Evolutionary conservation across 768 basidiomycete species (phyloP).

Genomic region (Mrakia blollopis): DNA sequence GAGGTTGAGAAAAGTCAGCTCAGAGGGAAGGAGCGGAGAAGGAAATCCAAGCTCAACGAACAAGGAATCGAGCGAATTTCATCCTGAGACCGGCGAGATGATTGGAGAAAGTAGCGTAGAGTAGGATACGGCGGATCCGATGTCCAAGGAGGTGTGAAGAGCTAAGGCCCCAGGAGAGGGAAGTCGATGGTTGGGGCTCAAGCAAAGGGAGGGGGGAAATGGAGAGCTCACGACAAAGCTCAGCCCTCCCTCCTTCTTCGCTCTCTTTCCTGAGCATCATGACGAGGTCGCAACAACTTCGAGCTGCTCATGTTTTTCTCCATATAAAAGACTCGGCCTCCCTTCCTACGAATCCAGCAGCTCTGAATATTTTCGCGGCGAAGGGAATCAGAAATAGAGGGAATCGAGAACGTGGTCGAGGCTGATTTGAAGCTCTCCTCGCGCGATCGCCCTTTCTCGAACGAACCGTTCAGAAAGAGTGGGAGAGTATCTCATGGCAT

Average conservation of each 20-base stretch:
- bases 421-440: not conserved
- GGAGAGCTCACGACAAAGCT: not conserved
- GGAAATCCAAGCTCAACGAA: not conserved
- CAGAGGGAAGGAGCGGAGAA: not conserved
- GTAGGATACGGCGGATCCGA: not conserved
- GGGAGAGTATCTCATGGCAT: not conserved
- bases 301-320: not conserved
- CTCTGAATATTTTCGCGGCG: no score
- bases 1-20: not conserved
- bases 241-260: not conserved
- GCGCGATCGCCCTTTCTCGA: not conserved
- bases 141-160: not conserved
- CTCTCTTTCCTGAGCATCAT: not conserved
- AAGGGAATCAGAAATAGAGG: no score
- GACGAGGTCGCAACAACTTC: not conserved
- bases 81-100: not conserved
- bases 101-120: not conserved
- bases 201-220: not conserved
- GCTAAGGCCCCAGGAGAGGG: not conserved
- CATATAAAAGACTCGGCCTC: not conserved
- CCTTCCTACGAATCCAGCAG: no score
- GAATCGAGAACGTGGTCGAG: no score
- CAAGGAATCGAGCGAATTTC: slow-evolving; percentile 19
- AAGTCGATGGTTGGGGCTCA: not conserved
- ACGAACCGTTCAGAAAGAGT: not conserved